Base-by-base conservation (phyloP, 345 rosid genomes). In the Gossypium turneri region DNA sequence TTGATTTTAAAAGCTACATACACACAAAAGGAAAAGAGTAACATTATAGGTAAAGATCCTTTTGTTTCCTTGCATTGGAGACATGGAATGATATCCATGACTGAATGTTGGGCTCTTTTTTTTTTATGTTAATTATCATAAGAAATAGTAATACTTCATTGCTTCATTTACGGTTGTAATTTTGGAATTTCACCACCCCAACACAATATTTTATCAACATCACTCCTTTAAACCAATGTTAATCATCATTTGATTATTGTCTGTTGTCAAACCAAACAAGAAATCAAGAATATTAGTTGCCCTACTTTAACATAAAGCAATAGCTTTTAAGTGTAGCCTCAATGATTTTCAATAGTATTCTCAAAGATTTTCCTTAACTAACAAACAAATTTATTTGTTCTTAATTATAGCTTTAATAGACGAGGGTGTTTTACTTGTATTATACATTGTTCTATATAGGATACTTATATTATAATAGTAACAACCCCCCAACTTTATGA, bases 261-360 rank as follows among this genome's bases (percentile, higher is more conserved):
- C 55, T 45, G 38, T 66, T 67, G 55, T 48, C 72, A 48, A n/a
- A 67, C 43, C 72, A 24, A 67, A 67, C 56, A 13, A 48, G 12
- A 66, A 66, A 12, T 65, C 19, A 66, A 65, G 9, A 65, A 41
- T 10, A 12, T 66, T 44, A 66, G 22, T 22, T 11, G n/a, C 34
- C 50, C 53, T 67, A 67, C 71, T 67, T 67, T 22, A 67, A 24
- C n/a, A 47, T 47, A 67, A 67, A 67, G 72, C 72, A 67, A 7
- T 24, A 2, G 12, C 56, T 20, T 48, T 63, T 16, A 34, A 38
- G 45, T 63, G 50, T 44, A 12, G 34, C 53, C 70, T 45, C 53
- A 19, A 66, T 44, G 53, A 50, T 66, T 66, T 44, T 20, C n/a
- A 66, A 66, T 44, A 44, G 20, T 44, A 12, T 66, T 17, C 34